phyloP scores from a whole-genome alignment of 192 early-diverging fungal genomes.

The Spizellomyces punctatus region DNA sequence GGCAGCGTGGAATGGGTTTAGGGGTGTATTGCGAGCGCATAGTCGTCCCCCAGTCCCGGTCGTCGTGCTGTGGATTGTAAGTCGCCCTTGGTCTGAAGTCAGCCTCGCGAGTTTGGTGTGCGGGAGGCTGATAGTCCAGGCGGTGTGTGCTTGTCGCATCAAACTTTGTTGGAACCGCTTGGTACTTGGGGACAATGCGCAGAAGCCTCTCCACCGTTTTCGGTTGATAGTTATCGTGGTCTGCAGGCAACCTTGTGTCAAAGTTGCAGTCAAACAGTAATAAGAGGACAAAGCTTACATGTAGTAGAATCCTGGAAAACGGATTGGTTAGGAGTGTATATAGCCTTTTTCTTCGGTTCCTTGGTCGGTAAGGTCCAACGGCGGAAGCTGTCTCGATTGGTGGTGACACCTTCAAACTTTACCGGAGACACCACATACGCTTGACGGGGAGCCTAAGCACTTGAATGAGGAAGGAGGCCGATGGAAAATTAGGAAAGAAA shows the following conservation, averaged over 20 bases:
- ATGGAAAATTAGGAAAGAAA: background rate
- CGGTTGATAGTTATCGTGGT: constrained; percentile 32
- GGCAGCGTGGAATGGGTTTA: constrained; percentile 35
- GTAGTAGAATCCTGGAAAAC: constrained; percentile 44
- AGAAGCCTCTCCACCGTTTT: constrained; percentile 25
- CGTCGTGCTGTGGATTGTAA: constrained; percentile 42
- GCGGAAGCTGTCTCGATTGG: constrained; percentile 39
- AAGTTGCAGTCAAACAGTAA: background rate
- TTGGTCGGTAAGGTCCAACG: constrained; percentile 35
- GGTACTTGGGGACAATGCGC: constrained; percentile 3
- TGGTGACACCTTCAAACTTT: constrained; percentile 44
- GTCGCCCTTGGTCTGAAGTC: constrained; percentile 44
- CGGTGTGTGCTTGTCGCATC: constrained; percentile 43
- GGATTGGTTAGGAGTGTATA: constrained; percentile 38
- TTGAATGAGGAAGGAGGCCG: background rate
- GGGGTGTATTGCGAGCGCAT: constrained; percentile 31
- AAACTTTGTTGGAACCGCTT: constrained; percentile 36
- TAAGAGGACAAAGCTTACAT: constrained; percentile 13
- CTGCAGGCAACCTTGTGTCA: background rate
- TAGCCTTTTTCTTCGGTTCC: constrained; percentile 19
- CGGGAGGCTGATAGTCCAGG: constrained; percentile 37
- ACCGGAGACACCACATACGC: constrained; percentile 24
- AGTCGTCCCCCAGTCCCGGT: constrained; percentile 49
- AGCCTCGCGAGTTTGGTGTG: constrained; percentile 10
- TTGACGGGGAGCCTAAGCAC: constrained; percentile 15